Conservation (phyloP, 768 basidiomycete species). For the Pluteus cervinus region DNA sequence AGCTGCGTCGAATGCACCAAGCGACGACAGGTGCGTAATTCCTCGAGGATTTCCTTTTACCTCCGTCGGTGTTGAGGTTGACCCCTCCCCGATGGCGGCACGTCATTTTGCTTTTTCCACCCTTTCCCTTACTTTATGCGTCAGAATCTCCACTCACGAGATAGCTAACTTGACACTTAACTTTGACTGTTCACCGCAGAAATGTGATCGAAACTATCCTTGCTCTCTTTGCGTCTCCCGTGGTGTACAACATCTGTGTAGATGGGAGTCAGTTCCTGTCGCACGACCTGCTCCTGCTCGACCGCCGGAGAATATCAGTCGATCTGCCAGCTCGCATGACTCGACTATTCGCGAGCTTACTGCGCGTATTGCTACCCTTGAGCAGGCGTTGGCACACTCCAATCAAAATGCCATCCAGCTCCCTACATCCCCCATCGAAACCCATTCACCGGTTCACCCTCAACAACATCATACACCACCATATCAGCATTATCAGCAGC, state of each 20-base stretch:
- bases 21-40: constrained; percentile 39
- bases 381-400: constrained; percentile 14
- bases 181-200: constrained; percentile 23
- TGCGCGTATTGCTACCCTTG: constrained; percentile 20
- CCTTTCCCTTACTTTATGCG: too few species aligned
- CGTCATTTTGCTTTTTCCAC: too few species aligned
- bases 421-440: not conserved
- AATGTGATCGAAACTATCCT: constrained; percentile 43
- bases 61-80: not conserved
- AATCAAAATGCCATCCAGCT: not conserved
- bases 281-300: constrained; percentile 36
- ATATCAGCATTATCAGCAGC: too few species aligned
- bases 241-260: constrained; percentile 37
- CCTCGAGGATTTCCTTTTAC: constrained; percentile 1
- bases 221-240: constrained; percentile 34
- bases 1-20: constrained; percentile 55
- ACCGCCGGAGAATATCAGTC: constrained; percentile 17
- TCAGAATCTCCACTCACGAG: too few species aligned
- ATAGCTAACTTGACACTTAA: too few species aligned
- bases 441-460: not conserved
- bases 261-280: constrained; percentile 38
- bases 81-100: not conserved
- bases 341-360: constrained; percentile 17
- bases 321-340: constrained; percentile 8
- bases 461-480: too few species aligned